Base-by-base conservation (phyloP, 164 flowering plant species). In the Malania oleifera region DNA sequence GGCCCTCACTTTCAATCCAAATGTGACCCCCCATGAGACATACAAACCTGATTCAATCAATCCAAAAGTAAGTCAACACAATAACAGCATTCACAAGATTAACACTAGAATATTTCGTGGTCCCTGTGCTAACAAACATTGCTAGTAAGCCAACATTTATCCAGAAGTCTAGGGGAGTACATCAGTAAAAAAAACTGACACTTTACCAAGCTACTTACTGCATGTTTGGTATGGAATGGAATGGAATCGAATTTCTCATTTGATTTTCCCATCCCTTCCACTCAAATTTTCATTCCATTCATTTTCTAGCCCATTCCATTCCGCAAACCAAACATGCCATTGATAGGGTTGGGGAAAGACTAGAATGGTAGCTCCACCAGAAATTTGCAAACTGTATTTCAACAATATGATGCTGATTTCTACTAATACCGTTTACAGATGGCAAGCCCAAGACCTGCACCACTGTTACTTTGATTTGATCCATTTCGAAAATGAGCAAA, bases 11-110 rank as follows among this genome's bases (percentile, higher is more conserved):
- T 55, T 87, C 88, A 14, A 87, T 70, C 85, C 84, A 81, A 19
- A 87, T 81, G 29, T 80, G 77, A 48, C 91, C 91, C 56, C 82
- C 87, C 90, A 87, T 84, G 48, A 81, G 77, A 65, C 72, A 75
- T 11, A 83, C 64, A 60, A 80, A 83, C 77, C 95, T 86, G 70
- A 41, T 39, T 47, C 20, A 56, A 63, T 25, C 44, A 27, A 25
- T 51, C 15, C 23, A 39, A 23, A 49, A 10, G 2, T 18, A 25
- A n/a, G 54, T 14, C 13, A 4, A 59, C 12, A 35, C 9, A 6
- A 14, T 37, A 37, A 25, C 3, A 24, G 7, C 37, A 27, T 19
- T 3, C 23, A 54, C 11, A 18, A 3, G 5, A 54, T 25, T 9
- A 35, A 34, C n/a, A n/a, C n/a, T n/a, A n/a, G n/a, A n/a, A n/a